Conservation (phyloP, 371 early-diverging fungal species). For the Gilbertella persicaria region DNA sequence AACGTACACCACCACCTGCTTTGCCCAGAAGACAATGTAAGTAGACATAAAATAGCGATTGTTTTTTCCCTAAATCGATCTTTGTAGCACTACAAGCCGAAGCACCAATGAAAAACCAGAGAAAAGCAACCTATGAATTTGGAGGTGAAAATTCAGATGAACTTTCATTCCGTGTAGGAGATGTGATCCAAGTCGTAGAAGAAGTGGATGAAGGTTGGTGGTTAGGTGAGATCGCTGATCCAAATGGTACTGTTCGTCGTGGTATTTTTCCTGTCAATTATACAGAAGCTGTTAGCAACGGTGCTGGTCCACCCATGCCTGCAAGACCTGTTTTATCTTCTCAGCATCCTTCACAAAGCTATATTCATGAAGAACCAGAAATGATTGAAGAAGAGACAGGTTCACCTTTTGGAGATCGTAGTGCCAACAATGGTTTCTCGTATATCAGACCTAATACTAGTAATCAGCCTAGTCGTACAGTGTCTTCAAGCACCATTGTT, state of each 20-base stretch:
- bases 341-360: background rate
- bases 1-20: slow-evolving; percentile 18
- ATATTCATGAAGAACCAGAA: background rate
- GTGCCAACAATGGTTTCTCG: background rate
- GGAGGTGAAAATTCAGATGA: slow-evolving; percentile 66
- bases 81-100: slow-evolving; percentile 18
- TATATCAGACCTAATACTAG: slow-evolving; percentile 5
- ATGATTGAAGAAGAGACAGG: background rate
- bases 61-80: background rate
- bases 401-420: slow-evolving; percentile 10
- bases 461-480: slow-evolving; percentile 4
- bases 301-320: slow-evolving; percentile 20
- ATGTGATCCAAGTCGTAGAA: slow-evolving; percentile 73
- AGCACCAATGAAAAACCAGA: background rate
- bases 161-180: slow-evolving; percentile 66
- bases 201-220: slow-evolving; percentile 89
- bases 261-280: slow-evolving; percentile 88
- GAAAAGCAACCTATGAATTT: slow-evolving; percentile 63
- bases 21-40: slow-evolving; percentile 27
- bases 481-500: background rate
- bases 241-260: slow-evolving; percentile 16
- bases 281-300: slow-evolving; percentile 42
- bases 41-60: background rate
- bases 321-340: slow-evolving; percentile 7
- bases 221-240: slow-evolving; percentile 68